A percentile compares a stretch with the other conserved stretches of the same genome.
Evolutionary conservation across 73 alveolate genomes (phyloP).

Genomic region (Paramecium pentaurelia): DNA sequence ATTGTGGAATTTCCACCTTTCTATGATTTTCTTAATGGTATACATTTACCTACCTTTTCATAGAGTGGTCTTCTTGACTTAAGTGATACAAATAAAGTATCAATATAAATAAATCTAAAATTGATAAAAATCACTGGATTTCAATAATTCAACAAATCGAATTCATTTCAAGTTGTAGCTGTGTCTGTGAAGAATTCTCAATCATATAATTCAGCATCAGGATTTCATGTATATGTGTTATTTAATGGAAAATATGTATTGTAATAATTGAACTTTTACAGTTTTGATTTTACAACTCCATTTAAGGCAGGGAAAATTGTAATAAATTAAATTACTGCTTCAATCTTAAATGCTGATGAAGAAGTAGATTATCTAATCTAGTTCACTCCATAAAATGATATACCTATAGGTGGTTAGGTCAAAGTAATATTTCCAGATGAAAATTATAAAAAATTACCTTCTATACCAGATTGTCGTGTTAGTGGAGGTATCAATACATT

Average conservation of each 20-base stretch:
- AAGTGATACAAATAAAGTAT: not conserved
- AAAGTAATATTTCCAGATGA: slow-evolving; percentile 39
- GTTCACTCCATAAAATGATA: slow-evolving; percentile 57
- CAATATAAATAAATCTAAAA: not conserved
- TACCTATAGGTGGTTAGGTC: slow-evolving; percentile 47
- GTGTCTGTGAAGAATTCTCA: slow-evolving; percentile 50
- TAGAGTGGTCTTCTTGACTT: not conserved
- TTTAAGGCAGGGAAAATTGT: slow-evolving; percentile 51
- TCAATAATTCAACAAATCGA: not conserved
- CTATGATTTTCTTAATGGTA: slow-evolving; percentile 19
- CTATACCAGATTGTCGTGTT: slow-evolving; percentile 48
- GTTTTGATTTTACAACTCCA: slow-evolving; percentile 37
- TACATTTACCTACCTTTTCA: not conserved
- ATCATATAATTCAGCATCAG: slow-evolving; percentile 7
- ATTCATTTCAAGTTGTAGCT: slow-evolving; percentile 30
- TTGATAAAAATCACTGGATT: slow-evolving; percentile 36
- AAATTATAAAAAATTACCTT: slow-evolving; percentile 42
- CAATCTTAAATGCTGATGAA: slow-evolving; percentile 51
- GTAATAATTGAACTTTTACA: not conserved
- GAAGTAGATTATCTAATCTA: slow-evolving; percentile 34
- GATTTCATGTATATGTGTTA: slow-evolving; percentile 19
- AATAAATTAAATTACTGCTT: slow-evolving; percentile 53
- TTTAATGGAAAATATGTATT: slow-evolving; percentile 22
- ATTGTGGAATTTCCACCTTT: slow-evolving; percentile 26
- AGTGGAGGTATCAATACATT: slow-evolving; percentile 54